These are phyloP conservation scores for Paramecium biaurelia DNA, from an alignment of 73 alveolate species.

Conservation along the genomic window DNA sequence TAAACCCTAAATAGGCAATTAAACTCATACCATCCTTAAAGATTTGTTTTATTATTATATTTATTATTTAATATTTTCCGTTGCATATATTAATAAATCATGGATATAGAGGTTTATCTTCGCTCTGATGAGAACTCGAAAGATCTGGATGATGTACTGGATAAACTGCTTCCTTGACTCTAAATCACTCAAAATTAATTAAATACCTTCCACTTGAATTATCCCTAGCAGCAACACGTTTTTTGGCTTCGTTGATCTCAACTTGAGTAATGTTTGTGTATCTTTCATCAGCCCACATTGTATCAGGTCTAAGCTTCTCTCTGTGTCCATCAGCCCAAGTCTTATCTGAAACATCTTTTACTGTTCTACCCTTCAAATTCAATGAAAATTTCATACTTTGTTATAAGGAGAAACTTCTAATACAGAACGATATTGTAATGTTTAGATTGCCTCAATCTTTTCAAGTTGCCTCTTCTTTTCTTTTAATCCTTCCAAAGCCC, in stretches of 20 bases:
- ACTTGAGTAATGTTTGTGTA: conserved; percentile 47
- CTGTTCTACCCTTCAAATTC: conserved; percentile 44
- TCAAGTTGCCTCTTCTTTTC: conserved; percentile 40
- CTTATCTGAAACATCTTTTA: conserved; percentile 54
- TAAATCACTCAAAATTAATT: not conserved
- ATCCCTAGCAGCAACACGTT: conserved; percentile 58
- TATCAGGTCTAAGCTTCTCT: conserved; percentile 59
- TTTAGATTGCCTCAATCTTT: conserved; percentile 53
- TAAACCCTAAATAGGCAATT: not conserved
- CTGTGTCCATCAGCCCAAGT: conserved; percentile 67
- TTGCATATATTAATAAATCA: conserved; percentile 5
- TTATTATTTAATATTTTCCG: not conserved
- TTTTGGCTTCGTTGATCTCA: conserved; percentile 61
- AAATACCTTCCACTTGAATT: not conserved
- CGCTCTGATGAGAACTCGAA: not conserved
- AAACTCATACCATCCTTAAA: not conserved
- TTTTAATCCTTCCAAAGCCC: conserved; percentile 66
- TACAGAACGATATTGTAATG: not conserved
- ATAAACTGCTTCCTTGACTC: not conserved
- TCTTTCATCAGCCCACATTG: conserved; percentile 68
- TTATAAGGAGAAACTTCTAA: conserved; percentile 44
- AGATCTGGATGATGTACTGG: conserved; percentile 36
- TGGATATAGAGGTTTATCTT: conserved; percentile 37
- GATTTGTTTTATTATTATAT: not conserved
- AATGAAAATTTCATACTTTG: not conserved